phyloP scores from a whole-genome alignment of 495 filamentous ascomycete species.

The Neurospora pannonica region DNA sequence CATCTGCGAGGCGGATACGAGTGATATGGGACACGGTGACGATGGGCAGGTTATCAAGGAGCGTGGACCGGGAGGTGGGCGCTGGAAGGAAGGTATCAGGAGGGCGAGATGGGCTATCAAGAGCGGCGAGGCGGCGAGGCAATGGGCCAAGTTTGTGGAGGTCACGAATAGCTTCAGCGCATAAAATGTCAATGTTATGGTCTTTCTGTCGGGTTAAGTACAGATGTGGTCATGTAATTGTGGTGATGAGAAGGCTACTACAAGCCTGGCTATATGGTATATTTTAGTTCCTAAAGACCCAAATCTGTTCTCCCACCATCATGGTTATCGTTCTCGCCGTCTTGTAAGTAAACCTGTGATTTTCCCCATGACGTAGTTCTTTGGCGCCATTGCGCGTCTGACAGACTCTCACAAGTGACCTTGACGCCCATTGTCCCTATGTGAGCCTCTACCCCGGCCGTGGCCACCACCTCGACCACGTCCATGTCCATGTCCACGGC shows the following conservation, averaged over 20 bases:
- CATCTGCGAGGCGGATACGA: slow-evolving; percentile 72
- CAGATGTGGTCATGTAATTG: not conserved
- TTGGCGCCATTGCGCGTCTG: not conserved
- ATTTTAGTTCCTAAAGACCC: not conserved
- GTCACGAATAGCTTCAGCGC: slow-evolving; percentile 30
- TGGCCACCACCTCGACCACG: not conserved
- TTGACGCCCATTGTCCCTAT: not conserved
- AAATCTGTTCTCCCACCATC: not conserved
- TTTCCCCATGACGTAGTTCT: not conserved
- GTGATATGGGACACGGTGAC: slow-evolving; percentile 54
- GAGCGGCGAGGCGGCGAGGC: slow-evolving; percentile 69
- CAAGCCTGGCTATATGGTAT: not conserved
- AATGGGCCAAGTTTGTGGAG: slow-evolving; percentile 62
- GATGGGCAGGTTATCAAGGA: slow-evolving; percentile 69
- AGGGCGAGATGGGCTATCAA: slow-evolving; percentile 73
- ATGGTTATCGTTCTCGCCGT: not conserved
- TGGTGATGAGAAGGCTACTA: not conserved
- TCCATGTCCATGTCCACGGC: not conserved
- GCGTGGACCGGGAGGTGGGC: slow-evolving; percentile 67
- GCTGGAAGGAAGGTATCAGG: slow-evolving; percentile 90
- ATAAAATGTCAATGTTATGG: not conserved
- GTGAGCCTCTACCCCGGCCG: not conserved
- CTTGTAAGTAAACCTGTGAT: not conserved
- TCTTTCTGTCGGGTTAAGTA: not conserved
- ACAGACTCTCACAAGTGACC: not conserved